These are phyloP conservation scores for Capsaspora owczarzaki DNA, from an alignment of 78 protist species.

Conservation along the genomic window DNA sequence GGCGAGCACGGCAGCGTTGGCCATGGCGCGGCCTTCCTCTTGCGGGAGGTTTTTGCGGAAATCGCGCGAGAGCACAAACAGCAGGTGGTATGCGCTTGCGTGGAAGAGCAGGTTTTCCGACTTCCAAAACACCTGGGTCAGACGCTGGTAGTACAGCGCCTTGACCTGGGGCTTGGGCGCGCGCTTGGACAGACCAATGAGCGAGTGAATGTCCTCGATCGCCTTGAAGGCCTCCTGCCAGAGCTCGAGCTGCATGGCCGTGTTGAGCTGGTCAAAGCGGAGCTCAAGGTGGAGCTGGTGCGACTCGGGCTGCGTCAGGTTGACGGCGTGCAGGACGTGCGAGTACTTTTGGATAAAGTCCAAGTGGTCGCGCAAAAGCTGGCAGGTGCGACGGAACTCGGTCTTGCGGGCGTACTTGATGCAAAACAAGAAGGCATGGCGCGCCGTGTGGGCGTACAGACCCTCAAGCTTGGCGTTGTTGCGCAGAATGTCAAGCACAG, in stretches of 20 bases:
- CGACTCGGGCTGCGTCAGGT: conserved; percentile 40
- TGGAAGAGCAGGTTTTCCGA: conserved; percentile 55
- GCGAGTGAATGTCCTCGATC: conserved; percentile 69
- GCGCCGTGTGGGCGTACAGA: conserved; percentile 49
- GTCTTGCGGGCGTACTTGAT: conserved; percentile 61
- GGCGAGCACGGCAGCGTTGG: conserved; percentile 15
- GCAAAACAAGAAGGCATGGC: conserved; percentile 71
- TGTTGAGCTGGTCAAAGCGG: conserved; percentile 68
- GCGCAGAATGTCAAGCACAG: conserved; percentile 66
- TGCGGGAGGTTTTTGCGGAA: conserved; percentile 11
- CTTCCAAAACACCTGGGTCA: conserved; percentile 72
- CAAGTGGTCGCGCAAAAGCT: conserved; percentile 43
- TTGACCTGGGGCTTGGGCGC: conserved; percentile 42
- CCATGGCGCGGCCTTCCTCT: neutral
- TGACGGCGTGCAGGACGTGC: conserved; percentile 20
- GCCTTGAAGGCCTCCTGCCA: conserved; percentile 78
- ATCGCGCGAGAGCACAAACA: neutral
- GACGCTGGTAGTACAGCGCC: conserved; percentile 56
- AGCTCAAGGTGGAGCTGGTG: conserved; percentile 66
- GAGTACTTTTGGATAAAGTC: neutral
- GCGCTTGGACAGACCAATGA: conserved; percentile 32
- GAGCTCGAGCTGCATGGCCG: conserved; percentile 66
- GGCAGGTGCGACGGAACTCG: conserved; percentile 74
- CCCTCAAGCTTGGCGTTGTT: conserved; percentile 58
- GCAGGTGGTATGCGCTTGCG: conserved; percentile 20